Evolutionary conservation across 257 asterid species (phyloP), one percentile per base, ranked within the genome.

Genomic region (Nicotiana benthamiana): DNA sequence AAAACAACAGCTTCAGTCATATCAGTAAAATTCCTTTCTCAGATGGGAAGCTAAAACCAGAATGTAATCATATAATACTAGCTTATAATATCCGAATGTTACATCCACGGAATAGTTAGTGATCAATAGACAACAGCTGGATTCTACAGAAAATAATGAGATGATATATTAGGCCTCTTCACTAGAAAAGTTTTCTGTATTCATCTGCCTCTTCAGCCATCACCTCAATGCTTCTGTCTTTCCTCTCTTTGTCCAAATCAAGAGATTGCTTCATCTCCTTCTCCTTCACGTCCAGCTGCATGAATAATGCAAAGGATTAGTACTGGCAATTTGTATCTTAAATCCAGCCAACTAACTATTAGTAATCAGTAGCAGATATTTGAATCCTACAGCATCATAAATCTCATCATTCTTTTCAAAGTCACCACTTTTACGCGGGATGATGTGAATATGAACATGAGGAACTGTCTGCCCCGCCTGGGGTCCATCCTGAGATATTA

Each of bases 401-500:
- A 93, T 93, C 84, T 94, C 95, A 74, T 93, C 98, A 16, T 93
- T 94, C 15, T 90, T 91, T 84, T 92, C 93, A 75, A 94, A 93
- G 85, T 94, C 98, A 2, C 91, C 97, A 83, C 81, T 46, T 89
- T 85, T 93, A 75, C 97, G 97, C 0, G 98, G 98, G 75, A 94
- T 84, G 85, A 92, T 84, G 91, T 94, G 98, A 72, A 94, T 85
- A 82, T 93, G 97, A 75, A 94, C 97, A 65, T 94, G 98, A 28
- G 97, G 91, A 77, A 94, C 96, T 1, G 94, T 90, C 86, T 94
- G 98, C 60, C 98, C 98, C 26, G 98, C 96, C 83, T 90, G 92
- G 9, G 96, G 97, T 6, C 98, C 98, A 80, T 94, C 97, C 98
- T 94, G 81, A 74, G 64, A 82, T 40, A 72, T 78, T 81, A 78